These are phyloP conservation scores for Schizosaccharomyces cryophilus DNA, from an alignment of 805 yeast genomes.

Conservation along the genomic window DNA sequence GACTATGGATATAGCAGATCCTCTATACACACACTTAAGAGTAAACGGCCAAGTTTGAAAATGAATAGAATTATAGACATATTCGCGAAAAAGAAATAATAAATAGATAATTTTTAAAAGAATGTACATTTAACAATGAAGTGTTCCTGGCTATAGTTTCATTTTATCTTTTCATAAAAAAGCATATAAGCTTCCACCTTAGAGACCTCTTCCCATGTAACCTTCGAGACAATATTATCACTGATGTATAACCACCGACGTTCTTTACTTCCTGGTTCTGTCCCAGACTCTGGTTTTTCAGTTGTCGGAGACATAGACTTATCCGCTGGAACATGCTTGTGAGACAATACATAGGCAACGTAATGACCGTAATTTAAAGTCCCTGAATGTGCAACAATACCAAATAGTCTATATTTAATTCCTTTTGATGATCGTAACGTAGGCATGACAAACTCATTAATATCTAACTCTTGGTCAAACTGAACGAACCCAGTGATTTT, in stretches of 20 bases:
- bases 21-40: too few relatives aligned
- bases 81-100: too few relatives aligned
- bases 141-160: too few relatives aligned
- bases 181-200: slow-evolving; percentile 1
- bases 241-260: slow-evolving; percentile 2
- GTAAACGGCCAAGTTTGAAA: too few relatives aligned
- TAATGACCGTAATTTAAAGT: slow-evolving; percentile 1
- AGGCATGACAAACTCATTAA: neutral
- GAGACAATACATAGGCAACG: neutral
- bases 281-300: neutral
- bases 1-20: too few relatives aligned
- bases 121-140: too few relatives aligned
- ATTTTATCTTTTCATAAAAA: neutral
- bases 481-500: neutral
- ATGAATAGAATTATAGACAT: too few relatives aligned
- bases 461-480: neutral
- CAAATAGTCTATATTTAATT: neutral
- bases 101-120: too few relatives aligned
- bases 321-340: neutral
- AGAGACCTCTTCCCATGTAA: neutral
- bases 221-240: neutral
- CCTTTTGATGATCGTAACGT: neutral
- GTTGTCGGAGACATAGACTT: neutral
- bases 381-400: neutral
- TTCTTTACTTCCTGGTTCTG: neutral